Conservation (phyloP, 2,329 filamentous ascomycete species). For the Xylaria sp. region DNA sequence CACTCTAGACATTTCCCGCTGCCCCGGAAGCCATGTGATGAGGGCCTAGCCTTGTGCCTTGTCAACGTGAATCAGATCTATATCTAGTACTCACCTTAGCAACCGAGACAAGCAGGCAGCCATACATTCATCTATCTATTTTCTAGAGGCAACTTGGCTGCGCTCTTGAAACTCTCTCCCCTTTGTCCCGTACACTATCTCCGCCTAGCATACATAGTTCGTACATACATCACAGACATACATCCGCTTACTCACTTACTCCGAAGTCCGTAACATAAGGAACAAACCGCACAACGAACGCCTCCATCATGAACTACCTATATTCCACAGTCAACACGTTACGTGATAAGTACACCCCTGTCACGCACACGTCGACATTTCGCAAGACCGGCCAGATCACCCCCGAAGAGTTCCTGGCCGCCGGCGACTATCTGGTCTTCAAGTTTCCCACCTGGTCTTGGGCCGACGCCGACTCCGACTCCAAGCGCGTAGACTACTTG, state of each 20-base stretch:
- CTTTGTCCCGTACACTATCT: neutral
- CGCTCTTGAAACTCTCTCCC: constrained; percentile 13
- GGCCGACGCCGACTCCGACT: constrained; percentile 86
- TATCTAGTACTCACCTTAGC: neutral
- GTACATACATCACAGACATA: neutral
- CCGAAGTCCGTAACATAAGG: constrained; percentile 4
- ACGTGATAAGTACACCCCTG: constrained; percentile 89
- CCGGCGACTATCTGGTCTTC: constrained; percentile 97
- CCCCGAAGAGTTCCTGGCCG: constrained; percentile 94
- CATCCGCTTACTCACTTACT: neutral
- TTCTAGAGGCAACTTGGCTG: constrained; percentile 3
- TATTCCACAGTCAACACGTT: constrained; percentile 93
- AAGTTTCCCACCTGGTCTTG: constrained; percentile 99
- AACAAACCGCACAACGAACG: constrained; percentile 5
- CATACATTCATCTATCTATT: constrained; percentile 15
- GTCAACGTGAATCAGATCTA: constrained; percentile 35
- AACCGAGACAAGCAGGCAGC: constrained; percentile 32
- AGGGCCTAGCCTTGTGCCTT: constrained; percentile 39
- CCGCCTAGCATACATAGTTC: constrained; percentile 10
- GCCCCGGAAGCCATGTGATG: constrained; percentile 38
- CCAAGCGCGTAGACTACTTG: constrained; percentile 82
- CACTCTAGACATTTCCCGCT: constrained; percentile 7
- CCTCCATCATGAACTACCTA: constrained; percentile 80
- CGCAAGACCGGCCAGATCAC: constrained; percentile 95
- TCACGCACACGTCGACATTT: constrained; percentile 92